Evolutionary conservation across 129 eudicot species (phyloP).

Genomic region (Silybum marianum): DNA sequence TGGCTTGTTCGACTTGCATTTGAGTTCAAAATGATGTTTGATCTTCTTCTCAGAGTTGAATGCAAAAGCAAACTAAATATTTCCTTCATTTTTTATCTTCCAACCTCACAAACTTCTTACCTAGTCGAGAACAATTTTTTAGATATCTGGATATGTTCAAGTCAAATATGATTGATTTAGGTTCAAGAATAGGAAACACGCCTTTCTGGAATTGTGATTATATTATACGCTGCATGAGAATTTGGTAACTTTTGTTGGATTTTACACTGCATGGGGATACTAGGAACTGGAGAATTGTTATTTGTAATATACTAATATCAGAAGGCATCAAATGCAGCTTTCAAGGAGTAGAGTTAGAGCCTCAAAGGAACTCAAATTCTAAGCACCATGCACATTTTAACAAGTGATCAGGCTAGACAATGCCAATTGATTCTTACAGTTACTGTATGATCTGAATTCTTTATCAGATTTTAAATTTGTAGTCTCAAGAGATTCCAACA

Average conservation of each 20-base stretch:
- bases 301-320: constrained; percentile 5
- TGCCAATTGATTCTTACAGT: background rate
- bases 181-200: background rate
- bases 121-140: background rate
- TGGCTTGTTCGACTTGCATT: background rate
- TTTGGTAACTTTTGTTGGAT: background rate
- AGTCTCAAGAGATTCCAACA: background rate
- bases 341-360: constrained; percentile 11
- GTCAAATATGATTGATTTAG: background rate
- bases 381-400: background rate
- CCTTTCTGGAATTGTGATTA: background rate
- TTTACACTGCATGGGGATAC: background rate
- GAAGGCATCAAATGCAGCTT: constrained; percentile 4
- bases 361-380: constrained; percentile 6
- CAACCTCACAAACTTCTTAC: background rate
- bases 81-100: background rate
- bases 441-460: background rate
- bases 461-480: background rate
- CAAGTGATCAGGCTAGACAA: background rate
- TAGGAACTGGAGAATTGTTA: background rate
- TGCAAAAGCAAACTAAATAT: background rate
- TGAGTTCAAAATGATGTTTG: background rate
- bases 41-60: background rate
- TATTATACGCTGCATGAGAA: background rate
- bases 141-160: background rate